Percentiles rank a stretch among this genome's conserved stretches.
phyloP scores from a whole-genome alignment of 2,329 filamentous ascomycete species.

The Cercospora beticola region DNA sequence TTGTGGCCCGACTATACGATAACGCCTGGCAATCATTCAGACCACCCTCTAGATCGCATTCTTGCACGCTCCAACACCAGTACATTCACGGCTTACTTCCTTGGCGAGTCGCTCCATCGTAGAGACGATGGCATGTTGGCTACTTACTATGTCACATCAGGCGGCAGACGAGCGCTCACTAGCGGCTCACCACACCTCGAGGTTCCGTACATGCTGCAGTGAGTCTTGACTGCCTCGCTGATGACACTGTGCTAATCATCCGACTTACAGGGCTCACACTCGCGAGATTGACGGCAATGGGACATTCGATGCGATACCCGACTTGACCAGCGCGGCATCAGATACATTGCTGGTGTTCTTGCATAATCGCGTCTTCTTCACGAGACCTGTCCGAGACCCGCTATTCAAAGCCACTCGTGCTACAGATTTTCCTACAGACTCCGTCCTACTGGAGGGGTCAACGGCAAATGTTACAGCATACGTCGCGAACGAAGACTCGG shows the following conservation, averaged over 20 bases:
- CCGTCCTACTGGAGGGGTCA: not conserved
- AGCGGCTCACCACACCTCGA: not conserved
- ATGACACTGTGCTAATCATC: not conserved
- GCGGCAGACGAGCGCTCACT: not conserved
- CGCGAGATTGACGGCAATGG: not conserved
- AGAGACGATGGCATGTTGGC: not conserved
- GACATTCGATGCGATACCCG: not conserved
- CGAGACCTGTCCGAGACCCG: not conserved
- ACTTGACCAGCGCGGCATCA: not conserved
- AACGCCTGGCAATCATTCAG: not conserved
- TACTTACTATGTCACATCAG: not conserved
- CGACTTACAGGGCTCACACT: not conserved
- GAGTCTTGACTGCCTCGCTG: not conserved
- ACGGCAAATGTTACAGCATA: not conserved
- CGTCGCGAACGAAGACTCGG: not conserved
- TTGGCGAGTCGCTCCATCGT: not conserved
- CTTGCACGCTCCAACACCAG: not conserved
- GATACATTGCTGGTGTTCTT: not conserved
- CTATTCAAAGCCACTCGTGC: not conserved
- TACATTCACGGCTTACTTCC: not conserved
- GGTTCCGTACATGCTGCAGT: not conserved
- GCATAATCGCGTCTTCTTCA: not conserved
- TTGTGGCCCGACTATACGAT: not conserved
- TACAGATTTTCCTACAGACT: not conserved
- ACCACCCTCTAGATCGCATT: not conserved